phyloP scores from a whole-genome alignment of 805 yeast species.

The Maudiozyma bulderi region DNA sequence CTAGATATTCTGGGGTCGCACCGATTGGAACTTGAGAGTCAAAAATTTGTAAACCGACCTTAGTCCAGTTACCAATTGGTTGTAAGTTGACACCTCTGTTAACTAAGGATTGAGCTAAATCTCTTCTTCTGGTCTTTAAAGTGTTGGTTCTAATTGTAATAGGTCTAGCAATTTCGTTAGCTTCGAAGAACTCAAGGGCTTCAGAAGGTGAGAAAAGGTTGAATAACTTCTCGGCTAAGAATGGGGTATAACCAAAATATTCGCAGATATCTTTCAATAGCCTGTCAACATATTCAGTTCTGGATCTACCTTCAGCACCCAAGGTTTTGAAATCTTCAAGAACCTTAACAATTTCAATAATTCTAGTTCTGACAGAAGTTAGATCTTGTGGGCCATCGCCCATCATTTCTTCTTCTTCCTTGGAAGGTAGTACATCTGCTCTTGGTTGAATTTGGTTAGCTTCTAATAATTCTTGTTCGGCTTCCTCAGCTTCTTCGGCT shows the following conservation, averaged over 20 bases:
- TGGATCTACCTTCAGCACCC: constrained; percentile 78
- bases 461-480: constrained; percentile 51
- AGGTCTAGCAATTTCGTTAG: constrained; percentile 95
- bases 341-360: constrained; percentile 90
- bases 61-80: constrained; percentile 96
- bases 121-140: constrained; percentile 86
- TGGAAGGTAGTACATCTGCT: constrained; percentile 67
- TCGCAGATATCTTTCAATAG: constrained; percentile 78
- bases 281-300: constrained; percentile 74
- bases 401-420: constrained; percentile 50
- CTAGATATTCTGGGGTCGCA: constrained; percentile 97
- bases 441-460: constrained; percentile 55
- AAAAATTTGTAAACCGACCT: constrained; percentile 93
- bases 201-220: constrained; percentile 88
- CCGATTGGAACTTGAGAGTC: constrained; percentile 99
- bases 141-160: constrained; percentile 97
- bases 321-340: constrained; percentile 78
- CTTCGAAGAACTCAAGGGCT: constrained; percentile 97
- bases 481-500: constrained; percentile 51
- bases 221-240: constrained; percentile 88
- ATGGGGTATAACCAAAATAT: constrained; percentile 88
- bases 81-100: constrained; percentile 95
- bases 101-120: constrained; percentile 86
- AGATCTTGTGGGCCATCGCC: constrained; percentile 59
- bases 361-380: constrained; percentile 79